phyloP scores from a whole-genome alignment of 306 rosid species.

The Prunus fruticosa region DNA sequence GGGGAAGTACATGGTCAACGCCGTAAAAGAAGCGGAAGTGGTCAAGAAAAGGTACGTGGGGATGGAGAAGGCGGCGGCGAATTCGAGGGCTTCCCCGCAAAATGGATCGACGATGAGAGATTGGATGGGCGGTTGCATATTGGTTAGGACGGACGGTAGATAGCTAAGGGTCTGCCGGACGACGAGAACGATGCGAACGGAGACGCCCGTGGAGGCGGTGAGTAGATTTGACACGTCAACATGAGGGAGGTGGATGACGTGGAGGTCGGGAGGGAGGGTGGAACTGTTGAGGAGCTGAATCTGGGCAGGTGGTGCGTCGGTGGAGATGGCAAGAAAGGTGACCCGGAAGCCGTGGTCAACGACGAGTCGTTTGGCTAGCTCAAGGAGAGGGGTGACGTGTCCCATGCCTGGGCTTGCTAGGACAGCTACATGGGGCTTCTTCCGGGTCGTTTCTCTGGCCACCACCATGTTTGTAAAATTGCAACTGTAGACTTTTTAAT shows the following conservation, averaged over 20 bases:
- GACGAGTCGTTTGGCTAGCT: slow-evolving; percentile 28
- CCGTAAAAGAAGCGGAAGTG: slow-evolving; percentile 19
- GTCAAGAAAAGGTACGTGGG: slow-evolving; percentile 14
- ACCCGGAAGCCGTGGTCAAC: slow-evolving; percentile 12
- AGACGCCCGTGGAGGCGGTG: not conserved
- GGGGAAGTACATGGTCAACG: slow-evolving; percentile 13
- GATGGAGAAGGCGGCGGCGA: slow-evolving; percentile 19
- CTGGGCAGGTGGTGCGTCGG: slow-evolving; percentile 18
- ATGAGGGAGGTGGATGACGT: not conserved
- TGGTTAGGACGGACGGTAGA: slow-evolving; percentile 7
- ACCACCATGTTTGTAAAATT: not conserved
- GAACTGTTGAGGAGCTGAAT: slow-evolving; percentile 10
- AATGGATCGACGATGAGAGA: slow-evolving; percentile 27
- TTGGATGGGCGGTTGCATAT: not conserved
- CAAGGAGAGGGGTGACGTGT: slow-evolving; percentile 27
- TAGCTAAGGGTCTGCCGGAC: not conserved
- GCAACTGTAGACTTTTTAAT: not conserved
- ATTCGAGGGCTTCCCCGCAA: slow-evolving; percentile 12
- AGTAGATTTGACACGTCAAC: not conserved
- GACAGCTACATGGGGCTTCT: slow-evolving; percentile 15
- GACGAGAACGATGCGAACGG: not conserved
- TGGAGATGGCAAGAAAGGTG: slow-evolving; percentile 20
- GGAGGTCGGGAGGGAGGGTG: not conserved
- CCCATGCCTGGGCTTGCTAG: slow-evolving; percentile 33
- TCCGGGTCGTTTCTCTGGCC: not conserved